These are phyloP conservation scores for Copromyces sp. DNA, from an alignment of 495 filamentous ascomycete species.

Conservation along the genomic window DNA sequence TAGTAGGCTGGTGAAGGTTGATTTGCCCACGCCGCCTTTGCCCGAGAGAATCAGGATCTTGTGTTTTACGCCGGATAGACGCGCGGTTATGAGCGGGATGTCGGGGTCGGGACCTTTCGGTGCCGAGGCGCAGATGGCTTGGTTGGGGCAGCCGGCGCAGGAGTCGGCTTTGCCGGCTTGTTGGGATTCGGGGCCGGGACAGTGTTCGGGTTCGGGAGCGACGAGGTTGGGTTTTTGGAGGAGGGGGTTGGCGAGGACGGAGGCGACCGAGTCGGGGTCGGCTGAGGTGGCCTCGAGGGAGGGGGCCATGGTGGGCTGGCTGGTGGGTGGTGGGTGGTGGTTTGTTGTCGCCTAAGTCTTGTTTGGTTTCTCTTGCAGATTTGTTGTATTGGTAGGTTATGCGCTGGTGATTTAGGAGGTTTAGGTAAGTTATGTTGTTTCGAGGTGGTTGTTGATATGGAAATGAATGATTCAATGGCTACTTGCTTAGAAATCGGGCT, in stretches of 20 bases:
- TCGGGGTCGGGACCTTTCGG: constrained; percentile 96
- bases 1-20: constrained; percentile 78
- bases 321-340: background rate
- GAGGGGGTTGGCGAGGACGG: constrained; percentile 56
- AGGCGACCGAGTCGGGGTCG: constrained; percentile 44
- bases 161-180: constrained; percentile 76
- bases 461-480: background rate
- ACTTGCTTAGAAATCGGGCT: background rate
- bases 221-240: constrained; percentile 69
- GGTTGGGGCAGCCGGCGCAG: constrained; percentile 91
- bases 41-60: constrained; percentile 88
- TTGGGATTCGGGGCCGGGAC: constrained; percentile 85
- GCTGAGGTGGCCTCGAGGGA: constrained; percentile 48
- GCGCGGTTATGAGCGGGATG: constrained; percentile 73
- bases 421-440: background rate
- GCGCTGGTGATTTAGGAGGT: background rate
- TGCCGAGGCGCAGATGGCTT: constrained; percentile 84
- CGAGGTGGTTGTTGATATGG: background rate
- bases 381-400: background rate
- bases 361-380: no score
- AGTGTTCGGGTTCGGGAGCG: constrained; percentile 93
- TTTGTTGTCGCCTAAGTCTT: background rate
- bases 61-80: constrained; percentile 70
- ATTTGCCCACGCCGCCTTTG: constrained; percentile 96
- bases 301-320: constrained; percentile 28